Evolutionary conservation across 208 protist species (phyloP), one percentile per base, ranked within the genome.

Genomic region (Leishmania amazonensis): DNA sequence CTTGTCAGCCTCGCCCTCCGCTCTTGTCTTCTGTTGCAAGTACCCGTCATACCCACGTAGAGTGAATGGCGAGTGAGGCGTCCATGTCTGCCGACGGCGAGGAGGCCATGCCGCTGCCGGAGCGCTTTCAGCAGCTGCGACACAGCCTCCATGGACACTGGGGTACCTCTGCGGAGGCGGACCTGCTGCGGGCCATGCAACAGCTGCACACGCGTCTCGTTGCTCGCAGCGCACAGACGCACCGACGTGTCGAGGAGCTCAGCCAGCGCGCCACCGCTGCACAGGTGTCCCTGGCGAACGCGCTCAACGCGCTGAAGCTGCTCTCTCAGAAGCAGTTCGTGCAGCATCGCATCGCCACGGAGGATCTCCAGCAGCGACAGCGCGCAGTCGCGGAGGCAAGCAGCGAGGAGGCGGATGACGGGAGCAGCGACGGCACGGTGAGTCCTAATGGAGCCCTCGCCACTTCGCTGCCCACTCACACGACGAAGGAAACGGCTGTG

Each of bases 321-420:
- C 80, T 96, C 1, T 88, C 93, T 9, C 90, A 96, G 64, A 82
- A 87, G 64, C 86, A 92, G 73, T 96, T 96, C 86, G 88, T 96
- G 35, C 93, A 96, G 81, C 92, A 93, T 62, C 89, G 93, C 70
- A 87, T 96, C 31, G 92, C 87, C 42, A 80, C 79, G 6, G 90
- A 91, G 19, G 89, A 86, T 76, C 85, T 78, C 31, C 68, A 87
- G 77, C 35, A 72, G 65, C 47, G 54, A 60, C 28, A 76, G 42
- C 73, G n/a, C 75, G 8, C 24, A 8, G 38, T 6, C 19, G 13
- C 45, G 21, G 80, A 75, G n/a, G 57, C 71, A 7, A n/a, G 62
- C 40, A 78, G 74, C 9, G 75, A 87, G 57, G 53, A 67, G 6
- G 85, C 74, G 57, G 73, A 83, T 51, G 76, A 74, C 17, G 68